Base-by-base conservation (phyloP, 768 basidiomycete genomes). In the Termitomyces eurrhizus region DNA sequence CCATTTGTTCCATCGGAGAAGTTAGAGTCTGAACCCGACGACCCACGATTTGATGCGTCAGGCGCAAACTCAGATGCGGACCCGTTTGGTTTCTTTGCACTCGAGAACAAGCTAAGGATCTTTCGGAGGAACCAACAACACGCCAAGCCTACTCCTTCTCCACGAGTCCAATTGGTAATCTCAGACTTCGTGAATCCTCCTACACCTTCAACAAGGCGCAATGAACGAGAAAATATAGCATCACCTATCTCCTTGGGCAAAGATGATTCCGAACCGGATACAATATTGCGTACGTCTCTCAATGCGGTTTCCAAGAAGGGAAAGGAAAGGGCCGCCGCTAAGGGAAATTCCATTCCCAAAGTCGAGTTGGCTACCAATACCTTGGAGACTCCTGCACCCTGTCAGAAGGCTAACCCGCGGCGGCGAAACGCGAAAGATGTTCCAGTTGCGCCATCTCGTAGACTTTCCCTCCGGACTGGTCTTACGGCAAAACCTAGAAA, bases 81-180 rank as follows among this genome's bases (percentile, higher is more conserved):
- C 36, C 84, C 83, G 0, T 86, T 86, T 61, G 84, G 84, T 0
- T 84, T 86, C 62, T 73, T 83, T 36, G 80, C 83, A 18, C 75
- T 82, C 0, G 83, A 86, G 67, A 75, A 74, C 54, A 80, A 77
- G 52, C 67, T 85, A 62, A 82, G 80, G 64, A 75, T 56, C n/a
- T n/a, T 61, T 14, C 32, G 37, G 26, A 37, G 21, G n/a, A 55
- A 44, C 13, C 36, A 44, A 58, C 56, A 69, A 59, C 51, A 68
- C 60, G 26, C 49, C 63, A 24, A 39, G 58, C 58, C 37, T 6
- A 11, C 29, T 14, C 29, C 18, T 32, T 14, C n/a, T 2, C 39
- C 53, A n/a, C 13, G 18, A 29, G 5, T 41, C 12, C 52, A 18
- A 41, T 18, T 26, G 37, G 18, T 16, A 5, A 7, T 16, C 24